Base-by-base conservation (phyloP, 331 rosid genomes). In the Rhamnella rubrinervis region DNA sequence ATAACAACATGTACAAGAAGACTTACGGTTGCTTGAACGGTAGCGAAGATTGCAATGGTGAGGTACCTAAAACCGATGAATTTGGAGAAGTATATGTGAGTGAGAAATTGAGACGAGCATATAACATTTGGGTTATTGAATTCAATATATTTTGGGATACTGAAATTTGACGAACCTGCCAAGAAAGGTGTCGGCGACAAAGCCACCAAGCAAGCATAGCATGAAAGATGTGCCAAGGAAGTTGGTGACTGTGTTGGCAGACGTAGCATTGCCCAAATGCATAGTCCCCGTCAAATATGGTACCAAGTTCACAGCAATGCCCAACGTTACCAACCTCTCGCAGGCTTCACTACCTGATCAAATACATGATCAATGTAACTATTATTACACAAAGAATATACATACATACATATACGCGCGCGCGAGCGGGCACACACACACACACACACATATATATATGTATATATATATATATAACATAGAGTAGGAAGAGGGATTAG, bases 181-280 rank as follows among this genome's bases (percentile, higher is more conserved):
- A 19, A 93, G 88, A 60, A 93, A 93, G 25, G 98, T 82, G 74
- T 93, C 98, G 8, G 97, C 98, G 0, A 93, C n/a, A 73, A 93
- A 90, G 23, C 98, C 98, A 41, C 98, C 98, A 10, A 93, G 78
- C 55, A 93, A 76, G 68, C 90, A 93, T 59, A 93, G 93, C 96
- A 93, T 93, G 68, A 93, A 93, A 8, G 92, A 88, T 58, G 96
- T 90, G 10, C 98, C 98, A 47, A 93, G 41, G 75, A 93, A 90
- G 79, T 93, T 93, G 65, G 98, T 93, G 79, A 93, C 98, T 4
- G 77, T 80, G 70, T 86, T 93, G 70, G 98, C 98, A 17, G 98
- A 81, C 71, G 71, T 75, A 41, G 96, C 97, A 81, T 83, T 93
- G 58, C 98, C 98, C 84, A 93, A 78, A 81, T 93, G 95, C 98